phyloP scores from a whole-genome alignment of 2,329 filamentous ascomycete genomes.

The Claviceps purpurea region DNA sequence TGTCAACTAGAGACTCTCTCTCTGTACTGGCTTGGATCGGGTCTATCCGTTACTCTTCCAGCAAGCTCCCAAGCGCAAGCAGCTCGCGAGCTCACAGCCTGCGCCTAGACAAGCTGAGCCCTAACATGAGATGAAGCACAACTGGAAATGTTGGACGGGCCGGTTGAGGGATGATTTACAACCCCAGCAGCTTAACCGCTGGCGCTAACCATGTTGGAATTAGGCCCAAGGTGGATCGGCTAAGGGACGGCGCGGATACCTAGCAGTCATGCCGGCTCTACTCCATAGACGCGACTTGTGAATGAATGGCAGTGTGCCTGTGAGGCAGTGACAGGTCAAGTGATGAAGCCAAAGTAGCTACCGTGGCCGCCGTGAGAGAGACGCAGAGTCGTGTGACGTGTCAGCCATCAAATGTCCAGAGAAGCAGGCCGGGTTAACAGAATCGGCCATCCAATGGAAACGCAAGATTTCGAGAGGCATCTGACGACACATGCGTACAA shows the following conservation, averaged over 20 bases:
- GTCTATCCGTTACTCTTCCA: not conserved
- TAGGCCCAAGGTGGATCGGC: not conserved
- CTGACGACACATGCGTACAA: not conserved
- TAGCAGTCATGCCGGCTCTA: constrained; percentile 1
- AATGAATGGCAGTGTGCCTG: not conserved
- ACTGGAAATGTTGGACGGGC: constrained; percentile 1
- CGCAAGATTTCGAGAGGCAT: not conserved
- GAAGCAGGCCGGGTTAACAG: not conserved
- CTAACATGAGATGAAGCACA: constrained; percentile 4
- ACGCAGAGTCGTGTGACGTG: not conserved
- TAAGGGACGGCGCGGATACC: constrained; percentile 3
- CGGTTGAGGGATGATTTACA: not conserved
- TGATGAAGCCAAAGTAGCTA: not conserved
- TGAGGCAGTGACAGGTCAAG: not conserved
- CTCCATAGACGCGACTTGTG: not conserved
- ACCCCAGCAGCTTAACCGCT: not conserved
- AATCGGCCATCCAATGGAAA: not conserved
- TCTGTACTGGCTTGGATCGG: not conserved
- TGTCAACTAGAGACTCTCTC: not conserved
- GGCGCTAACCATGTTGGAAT: constrained; percentile 1
- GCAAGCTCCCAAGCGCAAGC: too few species aligned
- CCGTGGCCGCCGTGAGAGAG: not conserved
- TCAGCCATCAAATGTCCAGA: not conserved
- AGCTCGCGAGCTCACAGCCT: not conserved
- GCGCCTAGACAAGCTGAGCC: not conserved